Evolutionary conservation across 129 eudicot genomes (phyloP), one percentile per base, ranked within the genome.

Genomic region (Helianthus tuberosus): DNA sequence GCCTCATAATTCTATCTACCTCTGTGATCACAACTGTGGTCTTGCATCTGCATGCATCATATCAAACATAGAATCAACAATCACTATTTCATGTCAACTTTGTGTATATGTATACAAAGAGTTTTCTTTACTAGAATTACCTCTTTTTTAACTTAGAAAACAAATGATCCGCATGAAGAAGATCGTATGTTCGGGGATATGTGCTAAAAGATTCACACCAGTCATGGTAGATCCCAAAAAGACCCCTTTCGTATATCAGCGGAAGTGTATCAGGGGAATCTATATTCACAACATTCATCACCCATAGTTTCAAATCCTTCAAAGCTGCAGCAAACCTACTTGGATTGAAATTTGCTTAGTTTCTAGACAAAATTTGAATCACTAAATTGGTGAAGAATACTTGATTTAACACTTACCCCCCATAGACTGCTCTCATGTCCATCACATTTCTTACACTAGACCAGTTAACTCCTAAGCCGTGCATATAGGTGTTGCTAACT

Each of bases 191-290:
- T 51, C 96, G 80, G 10, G 98, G 98, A 64, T 94, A 90, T 20
- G 97, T 84, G 84, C 96, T 93, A 84, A 93, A 93, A 46, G 94
- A 87, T 87, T 92, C 96, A 69, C 98, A 87, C 98, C 96, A 93
- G 49, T 93, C 98, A 49, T 90, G 98, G 76, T 94, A 94, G 66
- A 93, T 88, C 64, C 98, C 97, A 14, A 90, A 83, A 66, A 90
- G 93, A 35, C 97, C 97, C 82, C 98, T 67, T 50, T 93, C 97
- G 49, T 71, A 93, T 68, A 93, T 88, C 36, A 90, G 84, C 17
- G 97, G 91, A 71, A 93, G 92, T 55, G 98, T 93, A 74, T 93
- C 97, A 17, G 96, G 96, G 29, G 95, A 76, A 71, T 88, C 77
- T 53, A 81, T 78, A 57, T 83, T 90, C 74, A 93, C 96, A 6